Evolutionary conservation across 2,329 filamentous ascomycete species (phyloP).

Genomic region (Aspergillus viridinutans): DNA sequence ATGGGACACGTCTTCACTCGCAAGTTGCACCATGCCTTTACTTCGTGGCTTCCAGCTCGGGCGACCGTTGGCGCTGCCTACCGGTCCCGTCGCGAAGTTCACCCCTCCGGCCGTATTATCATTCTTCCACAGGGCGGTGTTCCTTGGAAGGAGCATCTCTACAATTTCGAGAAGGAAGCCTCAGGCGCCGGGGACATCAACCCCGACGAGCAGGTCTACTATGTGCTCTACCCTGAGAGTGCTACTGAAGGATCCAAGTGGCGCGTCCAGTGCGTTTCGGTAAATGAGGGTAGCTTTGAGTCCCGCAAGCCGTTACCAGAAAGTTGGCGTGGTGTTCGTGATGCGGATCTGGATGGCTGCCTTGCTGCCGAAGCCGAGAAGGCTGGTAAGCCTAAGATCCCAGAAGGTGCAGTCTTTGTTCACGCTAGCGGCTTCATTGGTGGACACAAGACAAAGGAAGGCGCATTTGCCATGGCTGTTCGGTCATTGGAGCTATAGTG

Average conservation of each 20-base stretch:
- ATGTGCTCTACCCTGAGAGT: constrained; percentile 88
- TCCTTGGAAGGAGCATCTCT: constrained; percentile 96
- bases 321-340: constrained; percentile 85
- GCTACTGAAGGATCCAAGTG: constrained; percentile 73
- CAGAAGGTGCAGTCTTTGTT: constrained; percentile 73
- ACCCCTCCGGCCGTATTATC: constrained; percentile 72
- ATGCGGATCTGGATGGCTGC: constrained; percentile 71
- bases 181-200: constrained; percentile 31
- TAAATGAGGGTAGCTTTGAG: constrained; percentile 78
- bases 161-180: constrained; percentile 69
- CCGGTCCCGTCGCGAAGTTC: constrained; percentile 60
- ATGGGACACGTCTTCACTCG: constrained; percentile 86
- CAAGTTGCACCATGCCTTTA: constrained; percentile 70
- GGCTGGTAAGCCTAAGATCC: constrained; percentile 34
- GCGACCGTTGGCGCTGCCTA: constrained; percentile 74
- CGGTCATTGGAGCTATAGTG: constrained; percentile 31
- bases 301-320: constrained; percentile 89
- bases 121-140: constrained; percentile 72
- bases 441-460: constrained; percentile 87
- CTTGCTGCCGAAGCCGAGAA: constrained; percentile 38
- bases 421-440: constrained; percentile 96
- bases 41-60: constrained; percentile 83
- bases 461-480: constrained; percentile 75
- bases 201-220: constrained; percentile 61
- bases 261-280: constrained; percentile 89